Evolutionary conservation across 805 yeast genomes (phyloP).

Genomic region (Ogataea haglerorum): DNA sequence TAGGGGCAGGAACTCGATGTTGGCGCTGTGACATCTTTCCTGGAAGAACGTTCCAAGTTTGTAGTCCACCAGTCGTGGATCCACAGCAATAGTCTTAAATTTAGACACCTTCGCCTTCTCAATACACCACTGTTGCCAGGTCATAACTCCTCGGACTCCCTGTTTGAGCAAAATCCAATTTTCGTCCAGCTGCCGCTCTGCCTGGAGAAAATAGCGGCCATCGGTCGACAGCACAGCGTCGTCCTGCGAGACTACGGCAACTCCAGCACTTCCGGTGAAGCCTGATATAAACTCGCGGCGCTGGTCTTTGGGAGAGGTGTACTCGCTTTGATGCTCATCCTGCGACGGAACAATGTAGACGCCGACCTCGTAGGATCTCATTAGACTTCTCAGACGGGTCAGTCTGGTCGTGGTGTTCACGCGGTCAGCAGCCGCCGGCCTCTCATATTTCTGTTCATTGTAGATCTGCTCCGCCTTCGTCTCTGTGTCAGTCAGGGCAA

Average conservation of each 20-base stretch:
- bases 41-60: constrained; percentile 42
- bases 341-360: constrained; percentile 67
- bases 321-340: constrained; percentile 93
- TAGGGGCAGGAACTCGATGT: constrained; percentile 48
- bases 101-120: constrained; percentile 47
- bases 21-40: constrained; percentile 30
- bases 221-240: constrained; percentile 86
- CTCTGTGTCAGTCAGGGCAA: background rate
- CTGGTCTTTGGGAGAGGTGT: constrained; percentile 76
- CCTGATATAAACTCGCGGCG: constrained; percentile 82
- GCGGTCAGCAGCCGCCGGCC: background rate
- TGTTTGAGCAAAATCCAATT: constrained; percentile 82
- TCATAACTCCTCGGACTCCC: constrained; percentile 63
- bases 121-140: constrained; percentile 80
- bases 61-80: constrained; percentile 68
- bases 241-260: constrained; percentile 71
- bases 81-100: constrained; percentile 68
- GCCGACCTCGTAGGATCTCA: constrained; percentile 44
- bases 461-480: background rate
- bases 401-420: constrained; percentile 35
- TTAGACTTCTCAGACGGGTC: constrained; percentile 37
- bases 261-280: constrained; percentile 91
- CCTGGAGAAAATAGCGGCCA: constrained; percentile 93
- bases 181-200: constrained; percentile 71
- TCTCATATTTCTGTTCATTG: background rate